Evolutionary conservation across 2,329 filamentous ascomycete genomes (phyloP), one percentile per base, ranked within the genome.

Genomic region (Hymenoscyphus albidus): DNA sequence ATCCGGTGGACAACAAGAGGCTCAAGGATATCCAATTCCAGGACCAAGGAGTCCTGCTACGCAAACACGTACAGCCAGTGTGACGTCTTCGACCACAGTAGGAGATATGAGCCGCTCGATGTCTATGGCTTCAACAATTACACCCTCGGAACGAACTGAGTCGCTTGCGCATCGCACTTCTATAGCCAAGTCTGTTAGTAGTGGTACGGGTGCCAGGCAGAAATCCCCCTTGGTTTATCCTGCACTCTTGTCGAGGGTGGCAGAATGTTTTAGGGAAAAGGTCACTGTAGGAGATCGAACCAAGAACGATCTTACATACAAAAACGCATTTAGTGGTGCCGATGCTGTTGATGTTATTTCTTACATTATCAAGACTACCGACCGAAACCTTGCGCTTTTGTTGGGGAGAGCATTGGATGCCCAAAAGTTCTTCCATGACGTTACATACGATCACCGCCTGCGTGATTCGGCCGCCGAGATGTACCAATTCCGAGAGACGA

Each of bases 401-500:
- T 82, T 99, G 16, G 95, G 95, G 67, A 87, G 95, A 75, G 93
- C 95, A 54, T 81, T 99, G 66, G 95, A 99, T 78, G 95, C 95
- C 31, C 95, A 99, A 75, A 98, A 98, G 76, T 97, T 97, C 80
- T 99, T 99, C 76, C 95, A 99, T 80, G 95, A 99, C 82, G 95
- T 98, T 60, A 97, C 94, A 0, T 99, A 99, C 77, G 94, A 97
- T 72, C 95, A 99, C 77, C 87, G 95, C 58, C 81, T 99, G 72
- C 90, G 95, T 77, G 95, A 99, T 77, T 96, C 94, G n/a, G 86
- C 89, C 51, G 90, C 89, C 61, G 95, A 99, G 78, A 91, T 99
- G 77, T 99, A 98, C 77, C 94, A 98, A 76, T 99, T 99, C 78
- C 88, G 91, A 71, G 94, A 98, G 79, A 96, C 89, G 2, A 83